Evolutionary conservation across 805 yeast species (phyloP).

Genomic region (Grigorovia jiainica): DNA sequence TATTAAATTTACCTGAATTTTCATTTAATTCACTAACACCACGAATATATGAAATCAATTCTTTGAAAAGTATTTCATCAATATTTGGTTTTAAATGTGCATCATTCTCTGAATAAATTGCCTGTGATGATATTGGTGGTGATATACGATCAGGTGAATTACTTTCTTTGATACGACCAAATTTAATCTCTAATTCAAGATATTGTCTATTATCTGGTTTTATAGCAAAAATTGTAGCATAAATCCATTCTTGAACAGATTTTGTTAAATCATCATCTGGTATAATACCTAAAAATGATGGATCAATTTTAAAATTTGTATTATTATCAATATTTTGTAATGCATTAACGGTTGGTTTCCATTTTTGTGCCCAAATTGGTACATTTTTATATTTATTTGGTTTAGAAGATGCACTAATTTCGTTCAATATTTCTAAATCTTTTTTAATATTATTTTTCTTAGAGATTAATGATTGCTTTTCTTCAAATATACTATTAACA

Average conservation of each 20-base stretch:
- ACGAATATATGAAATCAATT: conserved; percentile 43
- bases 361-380: conserved; percentile 81
- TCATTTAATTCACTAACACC: conserved; percentile 44
- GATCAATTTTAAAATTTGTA: conserved; percentile 27
- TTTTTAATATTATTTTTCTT: conserved; percentile 26
- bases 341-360: conserved; percentile 40
- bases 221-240: conserved; percentile 65
- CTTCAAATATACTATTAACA: conserved; percentile 24
- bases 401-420: conserved; percentile 31
- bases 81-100: conserved; percentile 58
- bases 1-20: conserved; percentile 44
- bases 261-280: conserved; percentile 72
- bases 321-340: conserved; percentile 24
- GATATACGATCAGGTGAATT: conserved; percentile 51
- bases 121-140: conserved; percentile 61
- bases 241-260: conserved; percentile 81
- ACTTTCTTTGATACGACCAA: conserved; percentile 62
- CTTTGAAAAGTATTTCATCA: conserved; percentile 52
- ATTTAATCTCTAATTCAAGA: conserved; percentile 66
- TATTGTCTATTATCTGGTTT: conserved; percentile 42
- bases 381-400: conserved; percentile 55
- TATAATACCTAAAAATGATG: conserved; percentile 54
- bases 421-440: conserved; percentile 23
- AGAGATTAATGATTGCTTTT: conserved; percentile 22
- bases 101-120: conserved; percentile 47